Evolutionary conservation across 176 grass and related monocot species (phyloP).

Genomic region (Oryza nivara): DNA sequence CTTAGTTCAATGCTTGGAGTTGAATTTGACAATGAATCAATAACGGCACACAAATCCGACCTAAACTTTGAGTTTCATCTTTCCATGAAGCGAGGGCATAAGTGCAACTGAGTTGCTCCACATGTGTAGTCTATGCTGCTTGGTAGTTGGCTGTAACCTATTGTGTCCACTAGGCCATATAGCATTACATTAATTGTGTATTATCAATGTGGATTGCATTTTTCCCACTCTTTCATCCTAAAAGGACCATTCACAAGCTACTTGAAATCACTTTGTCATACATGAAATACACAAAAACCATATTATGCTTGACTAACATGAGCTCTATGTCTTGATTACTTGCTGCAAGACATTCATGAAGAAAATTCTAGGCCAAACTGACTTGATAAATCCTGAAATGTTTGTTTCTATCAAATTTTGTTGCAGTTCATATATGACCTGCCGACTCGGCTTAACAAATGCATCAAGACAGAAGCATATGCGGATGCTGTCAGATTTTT

Average conservation of each 20-base stretch:
- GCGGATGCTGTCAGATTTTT: slow-evolving; percentile 94
- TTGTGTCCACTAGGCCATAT: slow-evolving; percentile 20
- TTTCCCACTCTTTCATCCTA: slow-evolving; percentile 16
- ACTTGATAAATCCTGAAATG: slow-evolving; percentile 18
- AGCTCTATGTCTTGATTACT: slow-evolving; percentile 29
- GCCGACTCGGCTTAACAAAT: slow-evolving; percentile 93
- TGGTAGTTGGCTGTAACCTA: slow-evolving; percentile 13
- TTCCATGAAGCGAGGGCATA: slow-evolving; percentile 27
- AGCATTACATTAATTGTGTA: slow-evolving; percentile 23
- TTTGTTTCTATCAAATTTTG: slow-evolving; percentile 22
- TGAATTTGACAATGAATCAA: slow-evolving; percentile 9
- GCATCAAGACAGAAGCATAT: slow-evolving; percentile 95
- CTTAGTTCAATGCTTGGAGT: slow-evolving; percentile 28
- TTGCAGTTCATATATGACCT: slow-evolving; percentile 98
- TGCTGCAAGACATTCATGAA: slow-evolving; percentile 11
- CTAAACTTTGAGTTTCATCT: slow-evolving; percentile 31
- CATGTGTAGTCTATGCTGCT: slow-evolving; percentile 25
- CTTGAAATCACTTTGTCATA: slow-evolving; percentile 14
- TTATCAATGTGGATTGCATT: neutral
- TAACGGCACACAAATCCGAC: slow-evolving; percentile 9
- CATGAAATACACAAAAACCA: slow-evolving; percentile 2
- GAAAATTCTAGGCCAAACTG: neutral
- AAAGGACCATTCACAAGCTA: slow-evolving; percentile 25
- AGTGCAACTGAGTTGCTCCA: neutral
- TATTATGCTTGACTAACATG: neutral